phyloP scores from a whole-genome alignment of 1,139 yeast species.

The Pichia sp. region DNA sequence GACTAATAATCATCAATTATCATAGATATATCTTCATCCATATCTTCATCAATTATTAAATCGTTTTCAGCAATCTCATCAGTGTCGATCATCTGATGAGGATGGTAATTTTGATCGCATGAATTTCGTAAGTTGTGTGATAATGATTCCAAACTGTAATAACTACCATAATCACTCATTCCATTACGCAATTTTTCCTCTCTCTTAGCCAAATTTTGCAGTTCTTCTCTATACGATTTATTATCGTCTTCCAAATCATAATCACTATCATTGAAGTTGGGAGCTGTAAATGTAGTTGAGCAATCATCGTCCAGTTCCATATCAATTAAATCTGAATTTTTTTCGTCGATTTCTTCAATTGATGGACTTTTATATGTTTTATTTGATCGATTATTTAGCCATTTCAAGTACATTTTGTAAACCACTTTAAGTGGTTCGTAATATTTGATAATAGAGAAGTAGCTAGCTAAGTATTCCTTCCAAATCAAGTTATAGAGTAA shows the following conservation, averaged over 20 bases:
- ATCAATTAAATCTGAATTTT: background rate
- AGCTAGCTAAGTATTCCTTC: slow-evolving; percentile 14
- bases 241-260: slow-evolving; percentile 1
- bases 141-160: too few relatives aligned
- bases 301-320: too few relatives aligned
- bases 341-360: slow-evolving; percentile 4
- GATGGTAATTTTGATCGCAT: background rate
- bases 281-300: background rate
- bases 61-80: slow-evolving; percentile 10
- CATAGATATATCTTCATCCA: too few relatives aligned
- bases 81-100: background rate
- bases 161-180: slow-evolving; percentile 14
- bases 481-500: slow-evolving; percentile 10
- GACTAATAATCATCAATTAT: too few relatives aligned
- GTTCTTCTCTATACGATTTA: background rate
- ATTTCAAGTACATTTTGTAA: slow-evolving; percentile 11
- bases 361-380: background rate
- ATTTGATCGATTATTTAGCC: slow-evolving; percentile 10
- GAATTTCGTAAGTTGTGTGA: too few relatives aligned
- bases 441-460: slow-evolving; percentile 14
- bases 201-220: background rate
- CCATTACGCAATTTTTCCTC: slow-evolving; percentile 8
- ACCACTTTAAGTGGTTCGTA: slow-evolving; percentile 13
- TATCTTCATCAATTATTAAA: slow-evolving; percentile 11
- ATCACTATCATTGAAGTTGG: slow-evolving; percentile 3